Percentiles rank a stretch among this genome's conserved stretches.
These are phyloP conservation scores for Neobulgaria alba DNA, from an alignment of 2,329 filamentous ascomycete genomes.

Conservation along the genomic window DNA sequence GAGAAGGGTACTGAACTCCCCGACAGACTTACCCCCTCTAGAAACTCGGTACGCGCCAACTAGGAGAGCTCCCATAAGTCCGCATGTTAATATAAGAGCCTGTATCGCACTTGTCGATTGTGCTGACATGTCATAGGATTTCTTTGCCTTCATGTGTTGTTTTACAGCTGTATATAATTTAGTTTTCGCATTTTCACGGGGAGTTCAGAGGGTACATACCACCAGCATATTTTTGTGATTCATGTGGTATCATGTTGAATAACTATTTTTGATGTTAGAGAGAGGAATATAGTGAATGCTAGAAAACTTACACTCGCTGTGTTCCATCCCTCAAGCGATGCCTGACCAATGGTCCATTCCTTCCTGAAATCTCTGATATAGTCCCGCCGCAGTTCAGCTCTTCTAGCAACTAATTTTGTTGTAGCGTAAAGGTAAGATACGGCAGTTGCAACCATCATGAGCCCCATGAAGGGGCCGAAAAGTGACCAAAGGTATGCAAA, in stretches of 20 bases:
- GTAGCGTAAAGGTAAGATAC: conserved; percentile 45
- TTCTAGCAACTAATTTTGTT: conserved; percentile 28
- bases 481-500: conserved; percentile 51
- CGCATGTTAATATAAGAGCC: conserved; percentile 40
- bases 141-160: conserved; percentile 31
- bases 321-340: conserved; percentile 32
- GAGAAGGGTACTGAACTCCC: conserved; percentile 55
- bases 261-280: conserved; percentile 17
- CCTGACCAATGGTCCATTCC: conserved; percentile 31
- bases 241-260: conserved; percentile 50
- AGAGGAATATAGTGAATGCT: neutral
- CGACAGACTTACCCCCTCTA: conserved; percentile 40
- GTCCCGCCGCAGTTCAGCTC: conserved; percentile 28
- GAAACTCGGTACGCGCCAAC: conserved; percentile 23
- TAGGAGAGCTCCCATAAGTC: conserved; percentile 35
- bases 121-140: conserved; percentile 28
- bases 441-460: conserved; percentile 38
- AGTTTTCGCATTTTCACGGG: neutral
- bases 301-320: conserved; percentile 30
- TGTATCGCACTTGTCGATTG: conserved; percentile 43
- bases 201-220: conserved; percentile 24
- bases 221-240: conserved; percentile 39
- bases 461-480: conserved; percentile 53
- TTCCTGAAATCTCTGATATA: conserved; percentile 28
- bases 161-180: conserved; percentile 26